Evolutionary conservation across 441 rosid species (phyloP), one percentile per base, ranked within the genome.

Genomic region (Raphanus hybrid): DNA sequence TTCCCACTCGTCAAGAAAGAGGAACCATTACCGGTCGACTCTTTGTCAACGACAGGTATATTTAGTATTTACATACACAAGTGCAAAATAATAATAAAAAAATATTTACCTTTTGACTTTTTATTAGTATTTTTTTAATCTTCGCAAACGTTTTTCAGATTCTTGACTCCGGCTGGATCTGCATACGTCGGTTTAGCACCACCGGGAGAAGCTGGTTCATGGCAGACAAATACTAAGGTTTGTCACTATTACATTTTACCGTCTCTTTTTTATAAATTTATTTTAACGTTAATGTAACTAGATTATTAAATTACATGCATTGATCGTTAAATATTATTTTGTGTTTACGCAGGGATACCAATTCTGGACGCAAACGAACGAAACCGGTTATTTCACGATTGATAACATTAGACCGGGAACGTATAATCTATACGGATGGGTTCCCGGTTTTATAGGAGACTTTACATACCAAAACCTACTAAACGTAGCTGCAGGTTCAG

Each of bases 171-270:
- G 9, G 89, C 85, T 35, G 70, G 72, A 80, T 57, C 71, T 29
- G 93, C 88, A 8, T 77, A 78, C 64, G 60, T 85, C 35, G 93
- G 93, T 69, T 80, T 87, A 75, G 85, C 87, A 52, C 75, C 77
- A 2, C 86, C 86, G 5, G 83, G 86, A 73, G 74, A 78, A 35
- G 76, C 73, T 66, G 91, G 88, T 50, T 80, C 86, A 10, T 86
- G 90, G 93, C 90, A 87, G 77, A 84, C 83, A 50, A 84, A 89
- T 69, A 82, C 85, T 79, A 85, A 89, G 87, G 91, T 87, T 57
- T 34, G 6, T 77, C 15, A n/a, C 71, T 35, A 16, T 41, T 65
- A 55, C 48, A 18, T 14, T 9, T 70, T 10, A n/a, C 11, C 39
- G 7, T 14, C 18, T 59, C 23, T 48, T 14, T 8, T 34, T 35